These are phyloP conservation scores for Cornus controversa DNA, from an alignment of 148 eudicot species.

Conservation along the genomic window DNA sequence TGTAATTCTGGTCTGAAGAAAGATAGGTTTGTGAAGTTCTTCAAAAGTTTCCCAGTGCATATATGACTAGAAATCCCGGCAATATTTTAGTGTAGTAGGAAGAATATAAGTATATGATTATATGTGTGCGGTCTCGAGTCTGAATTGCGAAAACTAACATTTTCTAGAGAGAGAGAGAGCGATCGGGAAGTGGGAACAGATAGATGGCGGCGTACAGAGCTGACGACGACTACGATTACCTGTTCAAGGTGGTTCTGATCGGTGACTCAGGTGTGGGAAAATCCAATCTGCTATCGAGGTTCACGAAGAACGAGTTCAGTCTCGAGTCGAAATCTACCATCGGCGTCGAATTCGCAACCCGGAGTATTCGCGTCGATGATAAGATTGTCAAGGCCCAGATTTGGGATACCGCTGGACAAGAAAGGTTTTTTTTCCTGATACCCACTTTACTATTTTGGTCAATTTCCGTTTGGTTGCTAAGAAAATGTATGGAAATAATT, in stretches of 20 bases:
- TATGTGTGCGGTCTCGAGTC: background rate
- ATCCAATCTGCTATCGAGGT: constrained; percentile 40
- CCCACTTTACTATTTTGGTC: background rate
- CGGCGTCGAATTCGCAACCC: constrained; percentile 50
- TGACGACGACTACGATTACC: constrained; percentile 43
- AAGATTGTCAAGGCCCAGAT: constrained; percentile 54
- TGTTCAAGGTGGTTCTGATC: constrained; percentile 40
- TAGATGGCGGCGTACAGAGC: constrained; percentile 39
- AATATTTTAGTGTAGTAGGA: no score
- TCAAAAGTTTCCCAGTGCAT: no score
- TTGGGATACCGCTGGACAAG: constrained; percentile 52
- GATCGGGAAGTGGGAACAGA: background rate
- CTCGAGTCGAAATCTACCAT: constrained; percentile 46
- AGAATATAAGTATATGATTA: no score
- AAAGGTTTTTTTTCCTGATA: constrained; percentile 19
- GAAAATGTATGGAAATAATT: background rate
- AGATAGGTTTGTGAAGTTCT: no score
- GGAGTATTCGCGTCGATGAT: constrained; percentile 46
- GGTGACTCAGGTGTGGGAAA: constrained; percentile 47
- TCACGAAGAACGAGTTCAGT: constrained; percentile 40
- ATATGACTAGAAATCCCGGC: no score
- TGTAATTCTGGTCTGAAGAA: no score
- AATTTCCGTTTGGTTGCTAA: constrained; percentile 5
- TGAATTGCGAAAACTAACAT: background rate
- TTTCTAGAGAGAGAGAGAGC: background rate